phyloP scores from a whole-genome alignment of 2,329 filamentous ascomycete species.

The Helicocarpus griseus region DNA sequence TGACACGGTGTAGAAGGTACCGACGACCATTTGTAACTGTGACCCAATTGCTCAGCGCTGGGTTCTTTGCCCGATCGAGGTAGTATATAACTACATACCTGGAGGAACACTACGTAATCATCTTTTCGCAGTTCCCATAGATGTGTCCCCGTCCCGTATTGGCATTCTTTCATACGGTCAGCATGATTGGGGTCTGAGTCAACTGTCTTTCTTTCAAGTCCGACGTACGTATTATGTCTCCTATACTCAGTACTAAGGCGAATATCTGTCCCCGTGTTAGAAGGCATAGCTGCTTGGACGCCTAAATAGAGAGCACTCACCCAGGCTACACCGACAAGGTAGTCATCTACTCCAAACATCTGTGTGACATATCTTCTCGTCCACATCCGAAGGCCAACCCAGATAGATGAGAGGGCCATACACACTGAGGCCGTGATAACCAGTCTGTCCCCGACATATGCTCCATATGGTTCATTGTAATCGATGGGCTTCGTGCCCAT shows the following conservation, averaged over 20 bases:
- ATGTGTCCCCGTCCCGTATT: neutral
- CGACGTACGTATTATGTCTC: neutral
- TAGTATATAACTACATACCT: neutral
- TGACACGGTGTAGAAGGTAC: neutral
- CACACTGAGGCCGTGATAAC: neutral
- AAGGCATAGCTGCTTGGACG: neutral
- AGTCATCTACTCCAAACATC: neutral
- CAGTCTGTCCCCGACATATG: neutral
- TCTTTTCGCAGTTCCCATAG: neutral
- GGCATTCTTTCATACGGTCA: neutral
- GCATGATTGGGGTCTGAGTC: neutral
- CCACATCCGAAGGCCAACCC: neutral
- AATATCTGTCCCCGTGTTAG: neutral
- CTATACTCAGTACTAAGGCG: neutral
- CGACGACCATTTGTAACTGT: neutral
- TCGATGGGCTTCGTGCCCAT: neutral
- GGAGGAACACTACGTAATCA: neutral
- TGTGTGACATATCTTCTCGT: neutral
- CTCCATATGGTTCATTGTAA: neutral
- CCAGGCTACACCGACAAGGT: neutral
- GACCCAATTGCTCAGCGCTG: neutral
- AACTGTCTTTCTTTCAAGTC: neutral
- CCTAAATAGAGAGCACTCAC: neutral
- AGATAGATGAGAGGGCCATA: neutral
- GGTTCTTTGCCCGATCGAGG: neutral